Percentiles rank a stretch among this genome's conserved stretches.
phyloP scores from a whole-genome alignment of 2,329 filamentous ascomycete genomes.

The Diaporthe australafricana region DNA sequence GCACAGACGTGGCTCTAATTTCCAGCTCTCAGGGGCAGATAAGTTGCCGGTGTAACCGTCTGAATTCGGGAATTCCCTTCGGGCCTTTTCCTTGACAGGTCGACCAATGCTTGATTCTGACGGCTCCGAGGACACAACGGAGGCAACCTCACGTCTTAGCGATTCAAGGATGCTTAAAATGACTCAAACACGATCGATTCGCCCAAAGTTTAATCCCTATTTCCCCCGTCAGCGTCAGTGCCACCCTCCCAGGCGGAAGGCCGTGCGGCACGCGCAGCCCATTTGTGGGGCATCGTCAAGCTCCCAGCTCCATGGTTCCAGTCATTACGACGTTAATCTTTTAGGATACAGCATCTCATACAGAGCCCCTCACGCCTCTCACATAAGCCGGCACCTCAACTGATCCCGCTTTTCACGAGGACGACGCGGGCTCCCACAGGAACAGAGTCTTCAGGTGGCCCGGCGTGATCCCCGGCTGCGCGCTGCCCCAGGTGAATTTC shows the following conservation, averaged over 20 bases:
- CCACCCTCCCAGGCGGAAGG: not conserved
- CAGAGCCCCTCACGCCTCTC: not conserved
- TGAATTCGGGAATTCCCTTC: no score
- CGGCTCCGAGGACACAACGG: not conserved
- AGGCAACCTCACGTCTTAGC: not conserved
- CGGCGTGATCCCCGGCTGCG: conserved; percentile 18
- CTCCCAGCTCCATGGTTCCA: not conserved
- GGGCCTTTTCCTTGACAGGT: not conserved
- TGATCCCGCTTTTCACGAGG: not conserved
- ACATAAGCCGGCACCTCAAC: not conserved
- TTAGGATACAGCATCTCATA: not conserved
- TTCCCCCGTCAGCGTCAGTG: not conserved
- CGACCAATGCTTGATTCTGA: not conserved
- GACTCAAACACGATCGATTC: not conserved
- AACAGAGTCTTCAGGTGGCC: conserved; percentile 32
- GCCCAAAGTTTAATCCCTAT: not conserved
- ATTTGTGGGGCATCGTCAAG: conserved; percentile 14
- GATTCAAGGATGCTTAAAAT: not conserved
- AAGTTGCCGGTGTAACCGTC: not conserved
- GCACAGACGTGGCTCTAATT: not conserved
- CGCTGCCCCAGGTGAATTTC: conserved; percentile 28
- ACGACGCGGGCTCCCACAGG: conserved; percentile 28
- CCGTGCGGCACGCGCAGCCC: not conserved
- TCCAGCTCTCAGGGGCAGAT: not conserved
- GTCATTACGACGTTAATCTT: not conserved